Percentiles rank a stretch among this genome's conserved stretches.
Conservation (phyloP, 352 stramenopile genomes). For the Phytopythium oedochilum region DNA sequence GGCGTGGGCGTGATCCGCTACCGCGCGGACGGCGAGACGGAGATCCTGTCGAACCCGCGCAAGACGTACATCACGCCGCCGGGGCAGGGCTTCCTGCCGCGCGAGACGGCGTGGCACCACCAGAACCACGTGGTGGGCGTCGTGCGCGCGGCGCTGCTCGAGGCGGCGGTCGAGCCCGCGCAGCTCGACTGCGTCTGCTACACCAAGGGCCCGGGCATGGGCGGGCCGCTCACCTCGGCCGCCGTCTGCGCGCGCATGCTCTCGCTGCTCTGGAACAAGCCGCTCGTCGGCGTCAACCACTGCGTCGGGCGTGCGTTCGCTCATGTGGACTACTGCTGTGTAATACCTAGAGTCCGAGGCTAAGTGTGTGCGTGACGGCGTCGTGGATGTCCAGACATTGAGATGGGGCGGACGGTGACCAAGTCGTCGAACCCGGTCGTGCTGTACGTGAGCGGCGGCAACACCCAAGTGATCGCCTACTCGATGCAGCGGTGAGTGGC, state of each 20-base stretch:
- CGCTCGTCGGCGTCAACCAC: slow-evolving; percentile 98
- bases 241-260: slow-evolving; percentile 94
- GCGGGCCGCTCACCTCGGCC: slow-evolving; percentile 95
- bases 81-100: slow-evolving; percentile 97
- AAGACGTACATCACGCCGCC: slow-evolving; percentile 99
- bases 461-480: slow-evolving; percentile 96
- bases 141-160: slow-evolving; percentile 90
- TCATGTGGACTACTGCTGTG: slow-evolving; percentile 2
- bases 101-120: slow-evolving; percentile 99
- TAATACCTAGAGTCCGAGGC: no score
- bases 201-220: slow-evolving; percentile 98
- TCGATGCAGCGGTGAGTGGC: slow-evolving; percentile 68
- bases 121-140: slow-evolving; percentile 96
- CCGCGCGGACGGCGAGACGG: slow-evolving; percentile 63
- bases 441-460: slow-evolving; percentile 98
- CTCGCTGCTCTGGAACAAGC: slow-evolving; percentile 93
- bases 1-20: slow-evolving; percentile 86
- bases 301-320: slow-evolving; percentile 92
- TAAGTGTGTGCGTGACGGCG: no score
- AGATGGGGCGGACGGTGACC: slow-evolving; percentile 99
- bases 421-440: slow-evolving; percentile 95
- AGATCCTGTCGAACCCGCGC: slow-evolving; percentile 97
- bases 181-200: slow-evolving; percentile 95
- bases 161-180: slow-evolving; percentile 84
- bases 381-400: slow-evolving; percentile 86